Base-by-base conservation (phyloP, 345 rosid genomes). In the Moricandia arvensis region DNA sequence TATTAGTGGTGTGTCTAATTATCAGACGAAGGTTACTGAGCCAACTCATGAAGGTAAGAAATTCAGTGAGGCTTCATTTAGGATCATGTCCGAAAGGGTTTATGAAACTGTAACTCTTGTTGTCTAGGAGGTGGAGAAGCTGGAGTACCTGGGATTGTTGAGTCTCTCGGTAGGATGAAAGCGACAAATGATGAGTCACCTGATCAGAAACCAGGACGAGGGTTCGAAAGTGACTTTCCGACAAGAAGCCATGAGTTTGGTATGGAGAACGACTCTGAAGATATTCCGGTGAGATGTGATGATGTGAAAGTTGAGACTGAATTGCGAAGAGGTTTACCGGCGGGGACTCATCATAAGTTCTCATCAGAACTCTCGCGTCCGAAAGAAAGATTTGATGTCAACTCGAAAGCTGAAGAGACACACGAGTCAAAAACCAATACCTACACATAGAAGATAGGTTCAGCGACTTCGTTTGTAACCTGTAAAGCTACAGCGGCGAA, bases 11-110 rank as follows among this genome's bases (percentile, higher is more conserved):
- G 82, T 83, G 37, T 69, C 91, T 6, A 91, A 87, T 76, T 86
- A 86, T 74, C 85, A 85, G 76, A 67, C 89, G n/a, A 89, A 91
- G 66, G 88, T 76, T 70, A 43, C 81, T 0, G 95, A 84, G 74
- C 87, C 89, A 10, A 77, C 80, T 0, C 75, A 66, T 17, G 1
- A 79, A 41, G 93, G 97, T 83, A 78, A 61, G 31, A 6, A 24
- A 47, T 13, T 68, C 51, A 11, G 0, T 41, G 47, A 41, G 47
- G 4, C 4, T 38, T 54, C 3, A 17, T 65, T 49, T 21, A 2
- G 3, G 9, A 7, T 21, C 2, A 8, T 13, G 29, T 41, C 30
- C 29, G 12, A 51, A 1, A n/a, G 18, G 12, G 11, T 61, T 69
- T 38, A 11, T 34, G 60, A 5, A 55, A 26, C 6, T 65, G 6